Conservation (phyloP, 2,329 filamentous ascomycete species). For the Neofusicoccum umdonicola region DNA sequence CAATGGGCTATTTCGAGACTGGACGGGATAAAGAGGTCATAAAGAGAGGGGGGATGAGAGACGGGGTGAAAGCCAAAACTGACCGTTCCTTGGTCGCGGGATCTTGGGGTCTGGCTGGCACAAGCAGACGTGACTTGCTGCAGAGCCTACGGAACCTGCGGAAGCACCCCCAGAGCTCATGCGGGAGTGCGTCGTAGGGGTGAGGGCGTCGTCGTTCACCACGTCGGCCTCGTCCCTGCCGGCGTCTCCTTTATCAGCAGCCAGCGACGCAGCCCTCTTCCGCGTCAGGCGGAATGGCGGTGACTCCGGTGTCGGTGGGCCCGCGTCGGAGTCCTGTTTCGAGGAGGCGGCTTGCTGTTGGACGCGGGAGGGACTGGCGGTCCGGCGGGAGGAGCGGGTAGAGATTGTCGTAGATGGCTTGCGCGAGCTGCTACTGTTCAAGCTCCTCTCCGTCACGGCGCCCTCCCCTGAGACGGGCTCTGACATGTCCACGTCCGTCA, state of each 20-base stretch:
- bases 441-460: conserved; percentile 19
- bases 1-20: not conserved
- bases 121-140: conserved; percentile 56
- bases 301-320: conserved; percentile 17
- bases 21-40: not conserved
- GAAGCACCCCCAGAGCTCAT: conserved; percentile 13
- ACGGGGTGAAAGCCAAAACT: conserved; percentile 34
- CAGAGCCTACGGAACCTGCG: conserved; percentile 8
- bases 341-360: not conserved
- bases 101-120: conserved; percentile 71
- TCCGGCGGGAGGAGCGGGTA: conserved; percentile 22
- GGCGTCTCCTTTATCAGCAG: conserved; percentile 23
- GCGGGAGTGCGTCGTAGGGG: conserved; percentile 11
- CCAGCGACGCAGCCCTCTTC: conserved; percentile 28
- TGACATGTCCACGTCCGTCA: conserved; percentile 6
- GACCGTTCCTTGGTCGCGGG: conserved; percentile 68
- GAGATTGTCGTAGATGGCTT: conserved; percentile 31
- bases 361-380: conserved; percentile 13
- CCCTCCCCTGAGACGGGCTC: conserved; percentile 21
- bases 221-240: conserved; percentile 6
- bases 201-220: not conserved
- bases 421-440: conserved; percentile 23
- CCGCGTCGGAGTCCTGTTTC: conserved; percentile 15
- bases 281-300: conserved; percentile 24
- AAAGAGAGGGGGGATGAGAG: conserved; percentile 7